phyloP scores from a whole-genome alignment of 2,329 filamentous ascomycete species.

The Colletotrichum paranaense region DNA sequence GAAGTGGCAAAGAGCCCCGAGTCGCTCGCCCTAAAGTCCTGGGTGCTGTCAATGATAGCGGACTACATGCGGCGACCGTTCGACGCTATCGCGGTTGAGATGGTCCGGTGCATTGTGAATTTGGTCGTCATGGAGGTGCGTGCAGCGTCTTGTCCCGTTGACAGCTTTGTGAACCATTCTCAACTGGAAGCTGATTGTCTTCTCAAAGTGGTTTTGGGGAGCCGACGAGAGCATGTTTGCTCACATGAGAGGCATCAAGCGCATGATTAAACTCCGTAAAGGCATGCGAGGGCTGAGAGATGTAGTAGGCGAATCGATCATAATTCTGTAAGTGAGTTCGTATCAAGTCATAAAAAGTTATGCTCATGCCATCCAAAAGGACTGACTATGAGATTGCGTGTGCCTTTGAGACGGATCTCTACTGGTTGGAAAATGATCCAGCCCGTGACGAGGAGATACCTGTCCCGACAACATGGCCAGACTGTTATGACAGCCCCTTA shows the following conservation, averaged over 20 bases:
- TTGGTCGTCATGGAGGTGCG: constrained; percentile 45
- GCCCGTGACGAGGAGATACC: constrained; percentile 25
- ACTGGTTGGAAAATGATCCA: constrained; percentile 38
- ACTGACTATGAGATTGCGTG: constrained; percentile 46
- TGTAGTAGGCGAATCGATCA: constrained; percentile 38
- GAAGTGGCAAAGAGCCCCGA: constrained; percentile 40
- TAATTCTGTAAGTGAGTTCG: constrained; percentile 29
- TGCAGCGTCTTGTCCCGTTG: not conserved
- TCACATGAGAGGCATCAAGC: constrained; percentile 45
- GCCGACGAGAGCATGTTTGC: constrained; percentile 44
- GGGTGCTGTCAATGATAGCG: constrained; percentile 43
- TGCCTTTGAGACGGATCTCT: constrained; percentile 43
- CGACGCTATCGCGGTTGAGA: constrained; percentile 40
- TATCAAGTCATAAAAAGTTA: too few species aligned
- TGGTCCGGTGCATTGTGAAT: constrained; percentile 43
- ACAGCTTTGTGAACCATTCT: not conserved
- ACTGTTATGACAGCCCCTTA: constrained; percentile 41
- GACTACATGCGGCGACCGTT: constrained; percentile 38
- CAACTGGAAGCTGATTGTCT: not conserved
- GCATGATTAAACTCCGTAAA: constrained; percentile 42
- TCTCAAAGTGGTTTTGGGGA: constrained; percentile 39
- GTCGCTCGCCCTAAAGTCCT: constrained; percentile 40
- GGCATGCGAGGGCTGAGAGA: constrained; percentile 42
- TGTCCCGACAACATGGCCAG: constrained; percentile 35
- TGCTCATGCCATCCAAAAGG: constrained; percentile 5